Evolutionary conservation across 345 rosid species (phyloP), one percentile per base, ranked within the genome.

Genomic region (Lepidium didymum): DNA sequence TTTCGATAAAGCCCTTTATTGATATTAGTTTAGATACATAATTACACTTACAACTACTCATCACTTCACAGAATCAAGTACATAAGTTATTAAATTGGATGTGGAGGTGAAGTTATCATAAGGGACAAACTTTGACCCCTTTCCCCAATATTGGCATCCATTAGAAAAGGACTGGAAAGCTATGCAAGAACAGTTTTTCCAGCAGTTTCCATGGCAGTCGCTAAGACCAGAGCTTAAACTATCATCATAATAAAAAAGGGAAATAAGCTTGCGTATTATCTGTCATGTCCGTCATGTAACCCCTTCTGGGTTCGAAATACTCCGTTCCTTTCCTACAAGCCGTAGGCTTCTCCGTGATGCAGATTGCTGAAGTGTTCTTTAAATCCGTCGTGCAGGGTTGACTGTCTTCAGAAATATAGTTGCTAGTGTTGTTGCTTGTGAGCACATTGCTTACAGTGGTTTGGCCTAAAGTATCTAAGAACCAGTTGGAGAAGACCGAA

Each of bases 121-220:
- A 4, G 72, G 69, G 27, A 33, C 15, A 69, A 81, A 86, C 23
- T 64, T 57, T 21, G 79, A 69, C 13, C 79, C 83, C 31, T 56
- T 43, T 11, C 55, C 59, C 88, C 88, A 86, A 49, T 80, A 83
- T 57, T 60, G 69, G 54, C 87, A 88, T 18, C 79, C 89, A 1
- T 23, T 3, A 13, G 58, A 36, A 14, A 29, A 50, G 60, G 70
- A 19, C n/a, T n/a, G n/a, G 50, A 79, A 86, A 10, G 86, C 88
- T 29, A 75, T 46, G 65, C 91, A 86, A 8, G 80, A 67, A 75
- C 90, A 82, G 68, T 86, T 82, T 56, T 63, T 80, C 90, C 90
- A 86, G 82, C 88, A 84, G 56, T 66, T 68, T 27, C 77, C 75
- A 60, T 81, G 91, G 61, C 86, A 84, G 62, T 84, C 90, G 46